These are phyloP conservation scores for Spongispora temasekensis DNA, from an alignment of 1,284 basidiomycete genomes.

Conservation along the genomic window DNA sequence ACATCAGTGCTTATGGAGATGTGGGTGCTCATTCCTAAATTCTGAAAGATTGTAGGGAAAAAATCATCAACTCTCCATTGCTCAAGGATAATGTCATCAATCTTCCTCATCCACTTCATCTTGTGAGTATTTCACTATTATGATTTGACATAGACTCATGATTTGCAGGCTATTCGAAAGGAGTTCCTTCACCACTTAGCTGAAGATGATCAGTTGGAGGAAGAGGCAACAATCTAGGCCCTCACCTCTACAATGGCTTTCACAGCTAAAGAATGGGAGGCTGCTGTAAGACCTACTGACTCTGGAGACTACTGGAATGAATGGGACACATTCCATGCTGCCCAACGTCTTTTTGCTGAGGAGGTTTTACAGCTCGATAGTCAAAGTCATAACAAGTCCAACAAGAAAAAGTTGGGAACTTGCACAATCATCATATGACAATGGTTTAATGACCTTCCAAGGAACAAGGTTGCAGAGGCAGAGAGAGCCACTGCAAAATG, in stretches of 20 bases:
- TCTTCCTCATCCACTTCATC: neutral
- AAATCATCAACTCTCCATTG: neutral
- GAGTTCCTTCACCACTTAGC: neutral
- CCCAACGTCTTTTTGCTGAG: neutral
- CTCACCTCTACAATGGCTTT: neutral
- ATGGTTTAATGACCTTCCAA: neutral
- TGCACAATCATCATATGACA: neutral
- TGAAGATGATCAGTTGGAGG: neutral
- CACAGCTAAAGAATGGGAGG: neutral
- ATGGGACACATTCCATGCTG: neutral
- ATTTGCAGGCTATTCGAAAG: neutral
- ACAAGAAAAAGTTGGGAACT: neutral
- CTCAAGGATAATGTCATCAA: neutral
- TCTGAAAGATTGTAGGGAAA: neutral
- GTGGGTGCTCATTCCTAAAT: neutral
- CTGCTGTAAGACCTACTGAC: neutral
- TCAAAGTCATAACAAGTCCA: neutral
- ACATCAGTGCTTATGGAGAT: neutral
- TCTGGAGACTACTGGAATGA: neutral
- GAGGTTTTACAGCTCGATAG: neutral
- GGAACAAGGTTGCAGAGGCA: neutral
- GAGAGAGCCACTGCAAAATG: neutral
- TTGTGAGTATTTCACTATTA: neutral
- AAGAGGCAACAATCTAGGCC: neutral
- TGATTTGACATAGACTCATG: neutral